phyloP scores from a whole-genome alignment of 2,329 filamentous ascomycete genomes.

The Diaporthe batatas region DNA sequence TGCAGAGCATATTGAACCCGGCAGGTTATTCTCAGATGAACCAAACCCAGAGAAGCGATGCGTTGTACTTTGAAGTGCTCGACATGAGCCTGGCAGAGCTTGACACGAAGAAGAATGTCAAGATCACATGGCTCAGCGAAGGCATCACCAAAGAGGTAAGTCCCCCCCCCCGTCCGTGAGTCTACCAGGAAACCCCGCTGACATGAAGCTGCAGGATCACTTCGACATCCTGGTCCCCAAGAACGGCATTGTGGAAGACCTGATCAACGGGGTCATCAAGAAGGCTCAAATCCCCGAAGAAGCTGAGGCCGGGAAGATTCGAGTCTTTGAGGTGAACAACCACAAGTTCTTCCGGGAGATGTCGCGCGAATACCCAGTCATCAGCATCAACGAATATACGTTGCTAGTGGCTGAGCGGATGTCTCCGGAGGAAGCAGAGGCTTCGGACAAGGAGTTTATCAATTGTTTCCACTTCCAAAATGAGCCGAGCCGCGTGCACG shows the following conservation, averaged over 20 bases:
- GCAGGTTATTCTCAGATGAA: slow-evolving; percentile 79
- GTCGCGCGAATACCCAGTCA: slow-evolving; percentile 76
- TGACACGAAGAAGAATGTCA: slow-evolving; percentile 91
- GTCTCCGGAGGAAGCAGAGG: slow-evolving; percentile 78
- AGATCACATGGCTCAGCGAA: slow-evolving; percentile 87
- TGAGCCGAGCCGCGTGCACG: slow-evolving; percentile 86
- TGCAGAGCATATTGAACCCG: slow-evolving; percentile 83
- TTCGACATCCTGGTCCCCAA: slow-evolving; percentile 90
- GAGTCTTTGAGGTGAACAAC: slow-evolving; percentile 85
- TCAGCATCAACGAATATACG: slow-evolving; percentile 88
- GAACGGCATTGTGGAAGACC: slow-evolving; percentile 82
- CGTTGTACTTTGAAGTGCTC: slow-evolving; percentile 90
- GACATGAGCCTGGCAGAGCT: slow-evolving; percentile 95
- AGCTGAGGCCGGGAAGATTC: slow-evolving; percentile 74
- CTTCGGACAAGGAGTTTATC: slow-evolving; percentile 71
- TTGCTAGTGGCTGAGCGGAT: slow-evolving; percentile 84
- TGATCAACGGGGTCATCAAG: slow-evolving; percentile 81
- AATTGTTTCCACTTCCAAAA: slow-evolving; percentile 93
- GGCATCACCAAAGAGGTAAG: slow-evolving; percentile 90
- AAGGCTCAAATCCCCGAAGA: slow-evolving; percentile 86
- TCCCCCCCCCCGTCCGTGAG: slow-evolving; percentile 40
- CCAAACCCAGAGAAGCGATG: slow-evolving; percentile 78
- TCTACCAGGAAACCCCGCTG: slow-evolving; percentile 42
- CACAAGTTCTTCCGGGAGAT: slow-evolving; percentile 89
- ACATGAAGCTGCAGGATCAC: slow-evolving; percentile 69